These are phyloP conservation scores for Apiospora phragmitis DNA, from an alignment of 2,329 filamentous ascomycete species.

Conservation along the genomic window DNA sequence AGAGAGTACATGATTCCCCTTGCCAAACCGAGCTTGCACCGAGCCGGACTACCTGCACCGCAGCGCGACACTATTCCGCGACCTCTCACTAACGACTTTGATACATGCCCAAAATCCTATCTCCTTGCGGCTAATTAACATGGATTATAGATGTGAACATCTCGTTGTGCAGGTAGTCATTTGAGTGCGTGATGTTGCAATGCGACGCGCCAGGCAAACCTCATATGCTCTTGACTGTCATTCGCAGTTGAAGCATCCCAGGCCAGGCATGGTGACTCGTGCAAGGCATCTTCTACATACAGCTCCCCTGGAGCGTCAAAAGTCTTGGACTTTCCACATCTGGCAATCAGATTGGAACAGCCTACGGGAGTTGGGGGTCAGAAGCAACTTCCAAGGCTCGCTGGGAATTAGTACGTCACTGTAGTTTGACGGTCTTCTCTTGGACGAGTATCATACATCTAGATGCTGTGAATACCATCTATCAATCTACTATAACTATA, in stretches of 20 bases:
- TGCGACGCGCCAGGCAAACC: not conserved
- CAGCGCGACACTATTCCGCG: not conserved
- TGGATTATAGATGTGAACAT: not conserved
- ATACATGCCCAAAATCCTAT: not conserved
- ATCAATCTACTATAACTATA: not conserved
- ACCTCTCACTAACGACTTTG: not conserved
- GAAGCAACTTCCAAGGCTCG: not conserved
- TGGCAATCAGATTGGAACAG: not conserved
- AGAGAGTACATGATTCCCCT: not conserved
- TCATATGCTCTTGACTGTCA: not conserved
- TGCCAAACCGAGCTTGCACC: conserved; percentile 1
- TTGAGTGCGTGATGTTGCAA: not conserved
- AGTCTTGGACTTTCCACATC: conserved; percentile 1
- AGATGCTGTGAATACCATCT: not conserved
- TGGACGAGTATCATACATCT: not conserved
- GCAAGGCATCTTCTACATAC: not conserved
- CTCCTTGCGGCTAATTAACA: not conserved
- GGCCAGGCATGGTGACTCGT: not conserved
- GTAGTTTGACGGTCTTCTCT: not conserved
- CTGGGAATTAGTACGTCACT: not conserved
- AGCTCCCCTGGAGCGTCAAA: not conserved
- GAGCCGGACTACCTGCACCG: not conserved
- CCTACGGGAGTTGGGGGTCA: not conserved
- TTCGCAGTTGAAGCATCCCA: not conserved
- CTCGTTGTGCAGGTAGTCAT: not conserved